Conservation (phyloP, 192 early-diverging fungal genomes). For the Mortierella antarctica region DNA sequence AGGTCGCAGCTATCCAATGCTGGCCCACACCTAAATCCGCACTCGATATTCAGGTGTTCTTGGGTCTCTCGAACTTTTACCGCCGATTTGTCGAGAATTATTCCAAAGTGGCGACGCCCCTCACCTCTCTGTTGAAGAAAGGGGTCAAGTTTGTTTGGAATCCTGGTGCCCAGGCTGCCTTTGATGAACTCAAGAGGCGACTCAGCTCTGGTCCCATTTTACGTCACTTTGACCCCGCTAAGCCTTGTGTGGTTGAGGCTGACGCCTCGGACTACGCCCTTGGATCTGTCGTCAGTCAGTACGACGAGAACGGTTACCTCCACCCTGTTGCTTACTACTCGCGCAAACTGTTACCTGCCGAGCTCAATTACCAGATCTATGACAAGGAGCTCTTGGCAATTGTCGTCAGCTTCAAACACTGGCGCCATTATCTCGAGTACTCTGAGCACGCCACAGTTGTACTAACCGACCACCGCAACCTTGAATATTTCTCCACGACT, state of each 20-base stretch:
- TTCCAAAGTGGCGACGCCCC: slow-evolving; percentile 27
- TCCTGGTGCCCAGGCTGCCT: slow-evolving; percentile 6
- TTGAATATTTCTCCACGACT: slow-evolving; percentile 49
- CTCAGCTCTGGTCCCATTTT: slow-evolving; percentile 53
- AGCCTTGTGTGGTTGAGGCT: slow-evolving; percentile 38
- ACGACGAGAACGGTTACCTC: slow-evolving; percentile 6
- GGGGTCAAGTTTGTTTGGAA: slow-evolving; percentile 30
- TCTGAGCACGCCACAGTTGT: background rate
- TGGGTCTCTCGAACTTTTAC: slow-evolving; percentile 53
- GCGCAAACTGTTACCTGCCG: slow-evolving; percentile 1
- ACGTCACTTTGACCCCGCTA: slow-evolving; percentile 24
- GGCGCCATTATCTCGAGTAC: slow-evolving; percentile 25
- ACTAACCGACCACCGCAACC: slow-evolving; percentile 31
- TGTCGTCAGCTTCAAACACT: no score
- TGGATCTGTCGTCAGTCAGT: slow-evolving; percentile 52
- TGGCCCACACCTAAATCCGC: no score
- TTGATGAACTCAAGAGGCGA: slow-evolving; percentile 33
- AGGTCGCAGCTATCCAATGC: no score
- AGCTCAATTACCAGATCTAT: no score
- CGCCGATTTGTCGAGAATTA: slow-evolving; percentile 46
- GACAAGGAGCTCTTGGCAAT: no score
- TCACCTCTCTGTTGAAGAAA: slow-evolving; percentile 42
- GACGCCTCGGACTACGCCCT: slow-evolving; percentile 58
- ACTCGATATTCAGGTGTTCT: slow-evolving; percentile 34
- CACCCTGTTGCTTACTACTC: slow-evolving; percentile 34